phyloP scores from a whole-genome alignment of 1,139 yeast genomes.

The Scheffersomyces stambukii region DNA sequence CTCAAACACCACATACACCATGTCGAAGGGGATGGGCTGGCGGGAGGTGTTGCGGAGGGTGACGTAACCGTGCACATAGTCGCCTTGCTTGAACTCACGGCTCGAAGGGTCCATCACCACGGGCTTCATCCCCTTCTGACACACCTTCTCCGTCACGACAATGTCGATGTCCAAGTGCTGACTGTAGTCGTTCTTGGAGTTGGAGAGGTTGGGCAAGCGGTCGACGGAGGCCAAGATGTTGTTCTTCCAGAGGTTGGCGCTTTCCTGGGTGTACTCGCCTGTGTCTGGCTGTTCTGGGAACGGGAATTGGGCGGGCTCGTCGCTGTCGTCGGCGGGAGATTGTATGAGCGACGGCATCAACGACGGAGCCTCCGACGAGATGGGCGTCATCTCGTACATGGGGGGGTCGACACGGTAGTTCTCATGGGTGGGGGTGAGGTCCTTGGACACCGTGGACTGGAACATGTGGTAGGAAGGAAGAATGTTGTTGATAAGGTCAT shows the following conservation, averaged over 20 bases:
- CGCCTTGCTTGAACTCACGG: slow-evolving; percentile 36
- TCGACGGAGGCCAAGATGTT: slow-evolving; percentile 44
- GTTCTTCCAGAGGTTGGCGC: slow-evolving; percentile 37
- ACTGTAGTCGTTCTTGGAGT: slow-evolving; percentile 21
- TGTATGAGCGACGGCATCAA: slow-evolving; percentile 13
- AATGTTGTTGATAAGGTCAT: slow-evolving; percentile 35
- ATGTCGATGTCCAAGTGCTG: slow-evolving; percentile 29
- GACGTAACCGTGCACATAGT: slow-evolving; percentile 37
- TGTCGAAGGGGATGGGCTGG: slow-evolving; percentile 33
- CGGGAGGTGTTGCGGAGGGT: slow-evolving; percentile 29
- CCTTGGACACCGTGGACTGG: slow-evolving; percentile 40
- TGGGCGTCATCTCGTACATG: slow-evolving; percentile 36
- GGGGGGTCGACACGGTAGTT: slow-evolving; percentile 43
- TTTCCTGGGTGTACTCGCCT: slow-evolving; percentile 18
- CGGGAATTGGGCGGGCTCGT: slow-evolving; percentile 1
- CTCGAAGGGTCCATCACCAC: slow-evolving; percentile 25
- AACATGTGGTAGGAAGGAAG: slow-evolving; percentile 47
- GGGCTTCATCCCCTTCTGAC: slow-evolving; percentile 40
- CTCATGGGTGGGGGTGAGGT: slow-evolving; percentile 35
- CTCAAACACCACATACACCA: slow-evolving; percentile 40
- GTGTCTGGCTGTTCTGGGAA: slow-evolving; percentile 1
- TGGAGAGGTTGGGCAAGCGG: slow-evolving; percentile 32
- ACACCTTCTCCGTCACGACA: slow-evolving; percentile 36
- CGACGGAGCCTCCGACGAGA: slow-evolving; percentile 17
- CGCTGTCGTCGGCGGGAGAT: slow-evolving; percentile 14